Percentiles rank a stretch among this genome's conserved stretches.
These are phyloP conservation scores for Artemisia argyi DNA, from an alignment of 129 eudicot species.

Conservation along the genomic window DNA sequence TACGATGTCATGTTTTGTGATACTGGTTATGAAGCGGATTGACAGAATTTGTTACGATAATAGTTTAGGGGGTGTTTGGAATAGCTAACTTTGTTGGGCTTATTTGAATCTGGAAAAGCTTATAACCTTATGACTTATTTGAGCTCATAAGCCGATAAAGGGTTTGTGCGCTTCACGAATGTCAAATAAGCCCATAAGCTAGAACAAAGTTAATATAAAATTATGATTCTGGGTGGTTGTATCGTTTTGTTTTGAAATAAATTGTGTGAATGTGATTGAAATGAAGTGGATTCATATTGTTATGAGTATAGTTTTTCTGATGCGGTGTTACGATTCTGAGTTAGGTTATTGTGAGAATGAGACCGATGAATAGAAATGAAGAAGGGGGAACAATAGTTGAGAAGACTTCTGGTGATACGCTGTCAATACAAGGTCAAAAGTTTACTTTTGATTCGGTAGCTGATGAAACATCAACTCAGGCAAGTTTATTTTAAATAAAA, in stretches of 20 bases:
- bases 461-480: slow-evolving; percentile 76
- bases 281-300: neutral
- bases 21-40: neutral
- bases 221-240: too few species aligned
- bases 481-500: slow-evolving; percentile 25
- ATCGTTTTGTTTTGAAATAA: neutral
- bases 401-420: slow-evolving; percentile 65
- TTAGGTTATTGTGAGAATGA: slow-evolving; percentile 87
- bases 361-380: slow-evolving; percentile 72
- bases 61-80: too few species aligned
- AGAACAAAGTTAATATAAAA: too few species aligned
- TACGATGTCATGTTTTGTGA: neutral
- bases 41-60: neutral
- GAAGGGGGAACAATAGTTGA: slow-evolving; percentile 63
- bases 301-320: neutral
- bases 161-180: too few species aligned
- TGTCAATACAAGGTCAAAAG: slow-evolving; percentile 67
- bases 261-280: neutral
- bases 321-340: neutral
- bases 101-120: too few species aligned
- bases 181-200: too few species aligned
- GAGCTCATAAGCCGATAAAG: too few species aligned
- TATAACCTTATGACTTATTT: too few species aligned
- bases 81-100: too few species aligned
- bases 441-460: slow-evolving; percentile 89